Percentiles rank a stretch among this genome's conserved stretches.
Conservation (phyloP, 148 eudicot species). For the Pouteria glomerata region DNA sequence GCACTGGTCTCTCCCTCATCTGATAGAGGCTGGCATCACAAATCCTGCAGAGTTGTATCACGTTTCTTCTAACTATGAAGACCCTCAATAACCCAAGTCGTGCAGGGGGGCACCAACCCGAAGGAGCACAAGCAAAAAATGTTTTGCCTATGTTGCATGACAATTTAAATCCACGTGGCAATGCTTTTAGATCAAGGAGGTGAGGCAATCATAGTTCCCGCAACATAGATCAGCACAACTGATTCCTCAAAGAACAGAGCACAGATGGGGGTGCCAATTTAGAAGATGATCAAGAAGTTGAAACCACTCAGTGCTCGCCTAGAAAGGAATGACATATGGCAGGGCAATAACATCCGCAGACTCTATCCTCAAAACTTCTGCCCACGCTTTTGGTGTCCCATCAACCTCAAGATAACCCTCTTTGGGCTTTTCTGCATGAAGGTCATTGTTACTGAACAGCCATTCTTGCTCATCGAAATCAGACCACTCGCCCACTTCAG, state of each 20-base stretch:
- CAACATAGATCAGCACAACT: background rate
- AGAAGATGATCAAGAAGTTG: background rate
- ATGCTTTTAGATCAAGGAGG: background rate
- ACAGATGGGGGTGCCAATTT: background rate
- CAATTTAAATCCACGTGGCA: background rate
- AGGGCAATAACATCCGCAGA: conserved; percentile 39
- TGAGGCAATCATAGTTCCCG: background rate
- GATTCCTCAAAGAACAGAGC: background rate
- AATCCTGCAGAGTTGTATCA: background rate
- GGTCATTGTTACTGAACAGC: conserved; percentile 25
- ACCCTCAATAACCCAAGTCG: background rate
- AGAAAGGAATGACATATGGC: conserved; percentile 54
- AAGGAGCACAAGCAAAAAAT: background rate
- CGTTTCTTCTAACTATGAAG: background rate
- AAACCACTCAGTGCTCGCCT: background rate
- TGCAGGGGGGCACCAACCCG: background rate
- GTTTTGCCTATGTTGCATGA: background rate
- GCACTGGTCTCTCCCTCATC: background rate
- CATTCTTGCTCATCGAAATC: conserved; percentile 34
- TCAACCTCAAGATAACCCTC: conserved; percentile 9
- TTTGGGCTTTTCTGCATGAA: conserved; percentile 9
- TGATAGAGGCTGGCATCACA: background rate
- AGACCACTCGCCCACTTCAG: conserved; percentile 26
- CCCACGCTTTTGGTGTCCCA: conserved; percentile 28
- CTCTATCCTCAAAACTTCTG: conserved; percentile 29